Conservation (phyloP, 768 basidiomycete species). For the Calocybe gangraenosa region DNA sequence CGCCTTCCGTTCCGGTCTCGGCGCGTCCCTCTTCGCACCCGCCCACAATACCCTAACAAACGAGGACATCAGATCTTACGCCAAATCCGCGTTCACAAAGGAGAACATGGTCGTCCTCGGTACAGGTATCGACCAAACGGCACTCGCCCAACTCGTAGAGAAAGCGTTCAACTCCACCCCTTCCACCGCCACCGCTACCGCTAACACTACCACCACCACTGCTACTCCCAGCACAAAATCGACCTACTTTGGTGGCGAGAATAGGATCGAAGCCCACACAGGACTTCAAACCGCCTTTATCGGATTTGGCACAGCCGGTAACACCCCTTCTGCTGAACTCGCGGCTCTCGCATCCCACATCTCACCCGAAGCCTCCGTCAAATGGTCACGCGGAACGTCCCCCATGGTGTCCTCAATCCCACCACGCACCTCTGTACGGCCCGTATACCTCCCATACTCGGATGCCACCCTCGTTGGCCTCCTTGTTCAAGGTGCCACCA, state of each 20-base stretch:
- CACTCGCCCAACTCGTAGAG: conserved; percentile 69
- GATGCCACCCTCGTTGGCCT: conserved; percentile 89
- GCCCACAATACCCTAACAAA: conserved; percentile 58
- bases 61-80: conserved; percentile 71
- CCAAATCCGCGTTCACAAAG: conserved; percentile 67
- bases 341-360: conserved; percentile 79
- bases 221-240: conserved; percentile 29
- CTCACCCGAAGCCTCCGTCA: conserved; percentile 75
- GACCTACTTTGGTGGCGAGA: conserved; percentile 80
- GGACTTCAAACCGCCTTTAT: conserved; percentile 80
- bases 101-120: conserved; percentile 85
- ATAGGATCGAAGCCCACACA: conserved; percentile 58
- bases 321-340: conserved; percentile 63
- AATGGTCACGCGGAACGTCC: conserved; percentile 79
- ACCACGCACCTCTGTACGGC: conserved; percentile 57
- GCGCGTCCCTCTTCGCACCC: conserved; percentile 84
- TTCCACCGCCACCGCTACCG: conserved; percentile 31
- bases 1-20: conserved; percentile 94
- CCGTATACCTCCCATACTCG: conserved; percentile 84
- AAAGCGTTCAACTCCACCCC: conserved; percentile 52
- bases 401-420: conserved; percentile 61
- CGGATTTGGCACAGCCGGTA: conserved; percentile 76
- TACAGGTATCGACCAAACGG: conserved; percentile 73
- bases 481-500: conserved; percentile 65
- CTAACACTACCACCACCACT: too few relatives aligned